Evolutionary conservation across 2,329 filamentous ascomycete species (phyloP).

Genomic region (Talaromyces sp.): DNA sequence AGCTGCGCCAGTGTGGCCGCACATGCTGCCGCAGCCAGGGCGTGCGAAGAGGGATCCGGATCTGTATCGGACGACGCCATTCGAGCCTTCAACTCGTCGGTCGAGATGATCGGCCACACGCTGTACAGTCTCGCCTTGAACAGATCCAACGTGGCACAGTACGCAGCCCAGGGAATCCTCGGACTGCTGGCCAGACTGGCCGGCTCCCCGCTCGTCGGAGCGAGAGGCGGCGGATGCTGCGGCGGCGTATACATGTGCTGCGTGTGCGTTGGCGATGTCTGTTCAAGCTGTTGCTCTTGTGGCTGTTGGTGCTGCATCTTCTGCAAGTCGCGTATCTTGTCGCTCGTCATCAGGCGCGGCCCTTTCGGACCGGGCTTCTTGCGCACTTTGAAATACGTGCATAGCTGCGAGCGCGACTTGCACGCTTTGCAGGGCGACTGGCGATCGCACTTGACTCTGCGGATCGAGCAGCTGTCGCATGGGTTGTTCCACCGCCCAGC

Average conservation of each 20-base stretch:
- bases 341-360: constrained; percentile 4
- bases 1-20: constrained; percentile 9
- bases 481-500: not conserved
- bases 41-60: constrained; percentile 1
- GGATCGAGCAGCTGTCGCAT: constrained; percentile 10
- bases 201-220: not conserved
- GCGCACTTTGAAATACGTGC: constrained; percentile 14
- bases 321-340: constrained; percentile 4
- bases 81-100: constrained; percentile 2
- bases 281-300: not conserved
- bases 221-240: not conserved
- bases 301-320: not conserved
- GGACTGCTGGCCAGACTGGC: not conserved
- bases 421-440: constrained; percentile 13
- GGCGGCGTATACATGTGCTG: not conserved
- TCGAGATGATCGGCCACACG: constrained; percentile 9
- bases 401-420: constrained; percentile 10
- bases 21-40: constrained; percentile 5
- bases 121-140: constrained; percentile 8
- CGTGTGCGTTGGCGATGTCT: not conserved
- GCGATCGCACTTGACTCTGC: constrained; percentile 15
- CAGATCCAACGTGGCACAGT: constrained; percentile 5
- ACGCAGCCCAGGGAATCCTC: not conserved
- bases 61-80: not conserved
- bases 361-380: constrained; percentile 12